Base-by-base conservation (phyloP, 345 rosid genomes). In the Isatis tinctoria region DNA sequence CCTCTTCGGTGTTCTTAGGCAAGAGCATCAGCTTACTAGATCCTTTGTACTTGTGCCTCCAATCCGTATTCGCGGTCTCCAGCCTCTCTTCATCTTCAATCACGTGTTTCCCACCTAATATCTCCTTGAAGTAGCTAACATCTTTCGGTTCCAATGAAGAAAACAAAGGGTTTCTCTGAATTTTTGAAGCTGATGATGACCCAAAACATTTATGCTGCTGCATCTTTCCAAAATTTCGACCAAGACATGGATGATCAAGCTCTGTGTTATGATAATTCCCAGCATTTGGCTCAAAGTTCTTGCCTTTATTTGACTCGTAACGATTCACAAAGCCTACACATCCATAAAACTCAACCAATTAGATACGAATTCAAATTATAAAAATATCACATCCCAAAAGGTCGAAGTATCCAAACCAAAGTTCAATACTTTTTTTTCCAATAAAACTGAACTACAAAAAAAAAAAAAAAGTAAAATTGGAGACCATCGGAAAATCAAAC, bases 1-100 rank as follows among this genome's bases (percentile, higher is more conserved):
- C 97, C 98, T 92, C 92, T 61, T 87, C 70, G 3, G 98, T 86
- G 77, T 61, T 86, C 63, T 71, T 84, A 8, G 99, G 99, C 18
- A 83, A 88, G 35, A 95, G 93, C 78, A 92, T 73, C 61, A 92
- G 90, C 85, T 83, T 90, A 82, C 99, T 92, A 33, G 79, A 87
- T 26, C 98, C 99, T 64, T 60, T 87, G 54, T 88, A 92, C 72
- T 92, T 95, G 2, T 78, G 80, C 97, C 88, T 84, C 99, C 99
- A 95, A 82, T 95, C 99, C 13, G 84, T 80, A 85, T 90, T 95
- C 20, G 86, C 96, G 76, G 82, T 75, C 73, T 79, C 80, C 48
- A 95, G 80, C 61, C 84, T 80, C 51, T 89, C 93, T 77, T 92
- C 91, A 77, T 95, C 98, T 78, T 87, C 85, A 71, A 92, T 35